These are phyloP conservation scores for Tetraselmis chui DNA, from an alignment of 139 green algal species.

Conservation along the genomic window DNA sequence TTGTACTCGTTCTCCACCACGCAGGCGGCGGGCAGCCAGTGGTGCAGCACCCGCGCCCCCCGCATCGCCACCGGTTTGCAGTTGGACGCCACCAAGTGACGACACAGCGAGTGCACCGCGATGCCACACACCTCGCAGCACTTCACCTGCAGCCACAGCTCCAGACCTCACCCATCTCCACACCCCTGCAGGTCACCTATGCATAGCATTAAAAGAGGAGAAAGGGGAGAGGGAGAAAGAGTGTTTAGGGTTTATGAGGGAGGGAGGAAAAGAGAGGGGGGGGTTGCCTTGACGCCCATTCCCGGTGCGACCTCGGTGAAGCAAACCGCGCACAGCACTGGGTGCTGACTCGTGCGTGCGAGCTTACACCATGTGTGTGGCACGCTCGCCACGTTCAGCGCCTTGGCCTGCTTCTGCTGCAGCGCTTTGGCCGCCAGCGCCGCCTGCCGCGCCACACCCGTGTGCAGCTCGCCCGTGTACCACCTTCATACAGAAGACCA, in stretches of 20 bases:
- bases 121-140: slow-evolving; percentile 53
- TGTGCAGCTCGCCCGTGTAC: neutral
- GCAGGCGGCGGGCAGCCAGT: slow-evolving; percentile 20
- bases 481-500: too few species aligned
- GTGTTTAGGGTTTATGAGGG: too few species aligned
- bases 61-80: slow-evolving; percentile 30
- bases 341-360: neutral
- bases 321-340: neutral
- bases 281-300: neutral
- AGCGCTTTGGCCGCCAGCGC: neutral
- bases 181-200: too few species aligned
- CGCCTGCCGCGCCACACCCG: neutral
- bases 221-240: too few species aligned
- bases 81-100: slow-evolving; percentile 25
- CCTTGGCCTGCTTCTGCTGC: neutral
- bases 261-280: too few species aligned
- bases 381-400: neutral
- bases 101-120: slow-evolving; percentile 49
- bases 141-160: slow-evolving; percentile 18
- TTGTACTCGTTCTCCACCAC: slow-evolving; percentile 20
- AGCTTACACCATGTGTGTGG: neutral
- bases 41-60: slow-evolving; percentile 21
- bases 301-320: neutral
- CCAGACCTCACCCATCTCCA: too few species aligned
- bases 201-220: too few species aligned